Evolutionary conservation across 176 grass and related monocot species (phyloP).

Genomic region (Paspalum vaginatum): DNA sequence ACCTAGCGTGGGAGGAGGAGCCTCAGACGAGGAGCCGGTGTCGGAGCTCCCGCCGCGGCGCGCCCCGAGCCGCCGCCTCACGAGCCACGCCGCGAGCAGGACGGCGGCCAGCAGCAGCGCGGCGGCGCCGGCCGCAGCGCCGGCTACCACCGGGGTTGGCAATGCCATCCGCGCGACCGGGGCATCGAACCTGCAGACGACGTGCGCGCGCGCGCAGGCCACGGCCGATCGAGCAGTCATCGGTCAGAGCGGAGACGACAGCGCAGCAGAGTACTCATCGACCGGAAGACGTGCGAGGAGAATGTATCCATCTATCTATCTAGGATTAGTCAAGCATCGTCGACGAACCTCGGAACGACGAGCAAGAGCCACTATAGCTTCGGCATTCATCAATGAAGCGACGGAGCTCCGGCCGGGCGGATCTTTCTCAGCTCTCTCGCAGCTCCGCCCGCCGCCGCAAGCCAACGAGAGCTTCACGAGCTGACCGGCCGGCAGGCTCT

Average conservation of each 20-base stretch:
- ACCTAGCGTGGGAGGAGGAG: slow-evolving; percentile 66
- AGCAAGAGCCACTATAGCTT: slow-evolving; percentile 43
- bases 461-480: background rate
- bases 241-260: slow-evolving; percentile 10
- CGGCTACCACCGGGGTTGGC: slow-evolving; percentile 67
- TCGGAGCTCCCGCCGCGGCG: slow-evolving; percentile 69
- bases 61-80: slow-evolving; percentile 27
- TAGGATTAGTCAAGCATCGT: background rate
- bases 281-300: background rate
- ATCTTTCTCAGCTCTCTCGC: background rate
- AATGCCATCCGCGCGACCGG: slow-evolving; percentile 68
- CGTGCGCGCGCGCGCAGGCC: background rate
- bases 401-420: background rate
- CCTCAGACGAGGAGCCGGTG: slow-evolving; percentile 80
- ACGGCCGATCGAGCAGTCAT: background rate
- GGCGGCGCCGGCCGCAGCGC: slow-evolving; percentile 53
- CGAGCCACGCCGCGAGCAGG: slow-evolving; percentile 45
- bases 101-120: slow-evolving; percentile 36
- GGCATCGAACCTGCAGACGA: slow-evolving; percentile 67
- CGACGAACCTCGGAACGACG: slow-evolving; percentile 40
- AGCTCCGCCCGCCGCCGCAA: too few species aligned
- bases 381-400: slow-evolving; percentile 61
- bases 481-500: slow-evolving; percentile 12
- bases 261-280: too few species aligned
- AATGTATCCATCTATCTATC: too few species aligned